A percentile compares a stretch with the other conserved stretches of the same genome.
Evolutionary conservation across 2,329 filamentous ascomycete genomes (phyloP).

Genomic region (Macroventuria anomochaeta): DNA sequence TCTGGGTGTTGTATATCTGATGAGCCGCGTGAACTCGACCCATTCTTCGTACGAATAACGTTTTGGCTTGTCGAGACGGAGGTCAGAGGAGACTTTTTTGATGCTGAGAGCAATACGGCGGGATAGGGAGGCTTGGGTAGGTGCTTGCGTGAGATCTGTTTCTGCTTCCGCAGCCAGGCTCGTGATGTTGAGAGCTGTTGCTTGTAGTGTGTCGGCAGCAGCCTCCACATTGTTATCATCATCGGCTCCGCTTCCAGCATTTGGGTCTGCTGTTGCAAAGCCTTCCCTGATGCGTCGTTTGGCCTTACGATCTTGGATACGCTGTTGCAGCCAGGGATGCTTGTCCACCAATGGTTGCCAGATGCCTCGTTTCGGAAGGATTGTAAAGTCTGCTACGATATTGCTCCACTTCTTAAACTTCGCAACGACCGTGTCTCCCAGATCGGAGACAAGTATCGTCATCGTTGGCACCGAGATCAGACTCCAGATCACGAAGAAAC

Average conservation of each 20-base stretch:
- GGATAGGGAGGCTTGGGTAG: conserved; percentile 61
- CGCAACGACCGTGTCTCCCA: conserved; percentile 80
- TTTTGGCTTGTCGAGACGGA: conserved; percentile 63
- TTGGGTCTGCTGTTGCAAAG: conserved; percentile 52
- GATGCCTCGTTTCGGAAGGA: conserved; percentile 67
- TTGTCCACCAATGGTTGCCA: conserved; percentile 59
- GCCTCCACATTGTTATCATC: neutral
- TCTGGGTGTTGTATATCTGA: conserved; percentile 59
- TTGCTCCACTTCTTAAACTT: conserved; percentile 69
- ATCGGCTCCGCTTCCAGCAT: neutral
- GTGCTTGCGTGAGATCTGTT: conserved; percentile 1
- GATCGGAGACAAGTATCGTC: conserved; percentile 69
- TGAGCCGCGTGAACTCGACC: conserved; percentile 81
- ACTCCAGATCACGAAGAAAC: conserved; percentile 94
- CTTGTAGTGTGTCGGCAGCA: conserved; percentile 18
- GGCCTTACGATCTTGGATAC: conserved; percentile 44
- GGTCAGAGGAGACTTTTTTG: conserved; percentile 67
- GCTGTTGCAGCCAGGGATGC: conserved; percentile 52
- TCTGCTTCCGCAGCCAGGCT: conserved; percentile 24
- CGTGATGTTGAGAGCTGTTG: conserved; percentile 14
- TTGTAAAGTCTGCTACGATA: conserved; percentile 67
- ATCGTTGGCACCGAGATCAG: conserved; percentile 85
- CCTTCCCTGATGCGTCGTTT: conserved; percentile 55
- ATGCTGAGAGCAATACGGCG: conserved; percentile 73
- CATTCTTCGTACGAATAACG: conserved; percentile 83